Evolutionary conservation across 164 flowering plant species (phyloP).

Genomic region (Magnolia changhungtana): DNA sequence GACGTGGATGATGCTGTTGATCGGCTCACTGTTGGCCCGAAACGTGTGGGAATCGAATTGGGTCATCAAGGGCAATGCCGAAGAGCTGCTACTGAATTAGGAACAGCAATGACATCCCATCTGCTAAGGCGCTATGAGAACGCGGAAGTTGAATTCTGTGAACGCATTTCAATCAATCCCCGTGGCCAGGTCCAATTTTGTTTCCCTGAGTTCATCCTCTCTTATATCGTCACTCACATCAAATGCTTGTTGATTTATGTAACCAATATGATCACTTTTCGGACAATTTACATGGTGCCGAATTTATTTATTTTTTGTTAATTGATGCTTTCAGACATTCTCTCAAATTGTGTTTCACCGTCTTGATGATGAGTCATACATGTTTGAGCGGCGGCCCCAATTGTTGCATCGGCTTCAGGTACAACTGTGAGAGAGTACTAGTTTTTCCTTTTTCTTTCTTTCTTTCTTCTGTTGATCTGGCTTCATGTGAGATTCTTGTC

Average conservation of each 20-base stretch:
- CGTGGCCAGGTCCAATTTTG: constrained; percentile 73
- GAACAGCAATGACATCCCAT: constrained; percentile 86
- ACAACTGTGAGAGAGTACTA: neutral
- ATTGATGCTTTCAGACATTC: constrained; percentile 51
- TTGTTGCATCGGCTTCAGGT: constrained; percentile 98
- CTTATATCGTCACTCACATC: neutral
- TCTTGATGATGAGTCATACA: constrained; percentile 82
- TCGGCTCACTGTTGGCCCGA: constrained; percentile 91
- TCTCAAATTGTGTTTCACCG: constrained; percentile 88
- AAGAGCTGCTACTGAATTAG: constrained; percentile 87
- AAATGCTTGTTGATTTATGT: neutral
- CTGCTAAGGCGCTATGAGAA: constrained; percentile 66
- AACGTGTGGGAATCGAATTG: constrained; percentile 68
- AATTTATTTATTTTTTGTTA: neutral
- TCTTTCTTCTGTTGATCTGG: neutral
- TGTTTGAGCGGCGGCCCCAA: constrained; percentile 88
- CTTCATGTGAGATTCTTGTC: neutral
- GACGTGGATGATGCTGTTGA: constrained; percentile 96
- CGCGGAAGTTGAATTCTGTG: constrained; percentile 80
- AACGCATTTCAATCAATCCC: constrained; percentile 80
- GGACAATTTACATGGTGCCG: too few relatives aligned
- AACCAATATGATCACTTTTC: too few relatives aligned
- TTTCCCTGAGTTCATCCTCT: neutral
- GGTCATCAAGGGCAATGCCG: constrained; percentile 92
- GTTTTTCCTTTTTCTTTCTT: neutral